A percentile compares a stretch with the other conserved stretches of the same genome.
Evolutionary conservation across 306 rosid genomes (phyloP).

Genomic region (Astragalus glycyphyllos): DNA sequence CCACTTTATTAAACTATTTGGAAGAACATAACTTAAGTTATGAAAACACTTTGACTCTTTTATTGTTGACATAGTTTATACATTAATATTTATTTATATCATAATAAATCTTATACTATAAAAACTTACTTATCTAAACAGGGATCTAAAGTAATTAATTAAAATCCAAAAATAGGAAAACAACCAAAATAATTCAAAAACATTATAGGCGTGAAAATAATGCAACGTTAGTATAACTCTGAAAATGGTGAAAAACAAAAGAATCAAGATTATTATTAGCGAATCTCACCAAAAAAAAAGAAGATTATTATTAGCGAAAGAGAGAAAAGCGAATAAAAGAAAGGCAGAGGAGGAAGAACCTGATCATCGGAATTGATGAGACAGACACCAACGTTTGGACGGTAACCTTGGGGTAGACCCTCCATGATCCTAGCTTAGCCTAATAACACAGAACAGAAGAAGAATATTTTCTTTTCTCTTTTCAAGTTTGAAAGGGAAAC

Average conservation of each 20-base stretch:
- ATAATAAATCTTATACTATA: no score
- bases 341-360: slow-evolving; percentile 46
- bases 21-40: no score
- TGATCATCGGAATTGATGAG: slow-evolving; percentile 80
- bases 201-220: background rate
- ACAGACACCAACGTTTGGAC: slow-evolving; percentile 99
- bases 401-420: slow-evolving; percentile 88
- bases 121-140: no score
- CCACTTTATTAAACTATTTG: no score
- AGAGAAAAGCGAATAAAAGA: no score
- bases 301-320: background rate
- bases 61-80: no score
- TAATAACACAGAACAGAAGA: background rate
- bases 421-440: slow-evolving; percentile 54
- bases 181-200: background rate
- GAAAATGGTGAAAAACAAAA: slow-evolving; percentile 25
- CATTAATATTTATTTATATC: no score
- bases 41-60: no score
- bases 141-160: slow-evolving; percentile 18
- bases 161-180: background rate
- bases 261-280: background rate
- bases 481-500: background rate
- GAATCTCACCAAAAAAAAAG: background rate
- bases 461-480: background rate
- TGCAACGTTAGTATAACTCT: background rate